A percentile compares a stretch with the other conserved stretches of the same genome.
Conservation (phyloP, 2,329 filamentous ascomycete species). For the Byssoonygena ceratinophila region DNA sequence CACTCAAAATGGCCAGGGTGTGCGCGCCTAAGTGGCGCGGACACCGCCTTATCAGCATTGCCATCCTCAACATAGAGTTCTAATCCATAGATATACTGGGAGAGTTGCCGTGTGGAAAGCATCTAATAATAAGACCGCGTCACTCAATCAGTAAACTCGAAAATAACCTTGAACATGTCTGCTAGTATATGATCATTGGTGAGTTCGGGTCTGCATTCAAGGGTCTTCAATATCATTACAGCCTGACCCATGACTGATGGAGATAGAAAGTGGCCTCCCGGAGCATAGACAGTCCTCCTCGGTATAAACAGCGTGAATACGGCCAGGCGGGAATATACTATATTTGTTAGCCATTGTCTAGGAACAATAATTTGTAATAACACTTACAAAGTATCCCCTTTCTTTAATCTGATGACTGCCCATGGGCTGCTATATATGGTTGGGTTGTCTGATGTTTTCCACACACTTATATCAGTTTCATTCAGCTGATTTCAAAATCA, state of each 20-base stretch:
- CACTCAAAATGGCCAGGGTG: too few relatives aligned
- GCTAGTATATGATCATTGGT: slow-evolving; percentile 5
- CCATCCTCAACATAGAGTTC: too few relatives aligned
- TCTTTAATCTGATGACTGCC: slow-evolving; percentile 6
- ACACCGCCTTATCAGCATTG: too few relatives aligned
- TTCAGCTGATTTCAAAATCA: slow-evolving; percentile 9
- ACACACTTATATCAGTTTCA: slow-evolving; percentile 6
- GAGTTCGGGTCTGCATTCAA: slow-evolving; percentile 6
- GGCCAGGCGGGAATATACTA: slow-evolving; percentile 6
- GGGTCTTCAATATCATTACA: slow-evolving; percentile 2
- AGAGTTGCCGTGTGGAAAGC: too few relatives aligned
- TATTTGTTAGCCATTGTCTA: not conserved
- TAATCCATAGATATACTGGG: too few relatives aligned
- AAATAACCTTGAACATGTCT: slow-evolving; percentile 10
- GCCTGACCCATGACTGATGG: slow-evolving; percentile 4
- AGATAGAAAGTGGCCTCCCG: slow-evolving; percentile 6
- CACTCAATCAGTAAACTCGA: slow-evolving; percentile 6
- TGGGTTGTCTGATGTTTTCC: slow-evolving; percentile 5
- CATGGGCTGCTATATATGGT: not conserved
- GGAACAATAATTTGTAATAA: not conserved
- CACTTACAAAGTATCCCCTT: slow-evolving; percentile 6
- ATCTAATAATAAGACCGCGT: too few relatives aligned
- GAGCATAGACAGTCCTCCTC: slow-evolving; percentile 2
- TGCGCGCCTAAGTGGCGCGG: too few relatives aligned
- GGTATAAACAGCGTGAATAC: slow-evolving; percentile 5